Base-by-base conservation (phyloP, 805 yeast species). In the Monosporozyma aerobia region DNA sequence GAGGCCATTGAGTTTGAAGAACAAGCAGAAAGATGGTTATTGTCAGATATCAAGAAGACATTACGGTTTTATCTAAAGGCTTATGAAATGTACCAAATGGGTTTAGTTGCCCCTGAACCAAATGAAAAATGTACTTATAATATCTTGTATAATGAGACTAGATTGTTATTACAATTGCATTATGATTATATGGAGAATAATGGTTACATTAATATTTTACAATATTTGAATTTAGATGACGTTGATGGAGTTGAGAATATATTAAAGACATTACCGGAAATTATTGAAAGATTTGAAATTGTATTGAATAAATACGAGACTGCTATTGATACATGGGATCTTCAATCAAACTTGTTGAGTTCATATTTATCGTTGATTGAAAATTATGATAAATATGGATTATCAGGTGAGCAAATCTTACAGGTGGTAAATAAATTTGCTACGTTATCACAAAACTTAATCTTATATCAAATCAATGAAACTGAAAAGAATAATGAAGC, bases 21-120 rank as follows among this genome's bases (percentile, higher is more conserved):
- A 47, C 67, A 66, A 44, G 72, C 67, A n/a, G 71, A 67, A 44
- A 59, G 72, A 47, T 69, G 71, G 70, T 54, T 61, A 5, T 55
- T 61, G 3, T 67, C 69, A 2, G 72, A 69, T 51, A 55, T 67
- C 11, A 63, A 62, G 48, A 67, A 65, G 43, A 56, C 65, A 19
- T 51, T 68, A 16, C 54, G 63, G 35, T 59, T 60, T 33, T 67
- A 63, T 48, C 44, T 58, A n/a, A 54, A 54, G 48, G 68, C 72
- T 1, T 51, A 59, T 35, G 57, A 56, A 23, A 48, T 56, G 10
- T 69, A 69, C 47, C 59, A 74, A 56, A 67, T 61, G 33, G 79
- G 71, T 44, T 63, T 64, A 9, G 22, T n/a, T 9, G 61, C 63
- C 23, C 56, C 58, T 7, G 59, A 54, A 7, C 59, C 62, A 30